Evolutionary conservation across 2,329 filamentous ascomycete genomes (phyloP), one percentile per base, ranked within the genome.

Genomic region (Pyricularia sp.): DNA sequence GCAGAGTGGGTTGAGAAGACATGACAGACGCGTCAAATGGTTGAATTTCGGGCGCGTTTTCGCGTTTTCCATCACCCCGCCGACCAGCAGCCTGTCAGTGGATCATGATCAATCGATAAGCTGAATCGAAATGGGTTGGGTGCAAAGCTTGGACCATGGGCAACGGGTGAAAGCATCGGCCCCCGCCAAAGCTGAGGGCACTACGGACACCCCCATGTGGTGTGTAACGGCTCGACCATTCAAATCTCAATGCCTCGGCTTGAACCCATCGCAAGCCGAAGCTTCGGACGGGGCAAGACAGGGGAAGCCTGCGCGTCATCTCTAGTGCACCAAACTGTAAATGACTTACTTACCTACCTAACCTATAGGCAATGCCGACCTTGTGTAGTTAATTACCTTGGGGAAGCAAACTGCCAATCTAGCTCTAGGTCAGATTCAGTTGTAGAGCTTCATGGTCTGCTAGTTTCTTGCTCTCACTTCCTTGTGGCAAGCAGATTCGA

Each of bases 61-160:
- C 69, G 69, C 66, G 68, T 70, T 66, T 49, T 49, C 40, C 40
- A 49, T 49, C 40, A n/a, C 40, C 40, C 40, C 40, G 40, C 40
- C 40, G 40, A 49, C 40, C 40, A 49, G 40, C 40, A 40, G 40
- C 7, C 19, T 49, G 40, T n/a, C 40, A 49, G 40, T 49, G 40
- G 40, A 49, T 49, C 40, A 8, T 1, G 1, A 1, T 49, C 33
- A 40, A 40, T 40, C 33, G 33, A 40, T 40, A 40, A 40, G 33
- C 33, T 49, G 16, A 49, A 49, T 49, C 3, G 40, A n/a, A n/a
- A 2, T 8, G 40, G 40, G 40, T n/a, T 40, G 40, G 35, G 3
- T 33, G 16, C 16, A 49, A n/a, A 49, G 40, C 40, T 49, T 49
- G 40, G 40, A n/a, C 40, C 40, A 49, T 19, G 40, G 40, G 40